A percentile compares a stretch with the other conserved stretches of the same genome.
These are phyloP conservation scores for Termitomyces titanicus DNA, from an alignment of 768 basidiomycete species.

Conservation along the genomic window DNA sequence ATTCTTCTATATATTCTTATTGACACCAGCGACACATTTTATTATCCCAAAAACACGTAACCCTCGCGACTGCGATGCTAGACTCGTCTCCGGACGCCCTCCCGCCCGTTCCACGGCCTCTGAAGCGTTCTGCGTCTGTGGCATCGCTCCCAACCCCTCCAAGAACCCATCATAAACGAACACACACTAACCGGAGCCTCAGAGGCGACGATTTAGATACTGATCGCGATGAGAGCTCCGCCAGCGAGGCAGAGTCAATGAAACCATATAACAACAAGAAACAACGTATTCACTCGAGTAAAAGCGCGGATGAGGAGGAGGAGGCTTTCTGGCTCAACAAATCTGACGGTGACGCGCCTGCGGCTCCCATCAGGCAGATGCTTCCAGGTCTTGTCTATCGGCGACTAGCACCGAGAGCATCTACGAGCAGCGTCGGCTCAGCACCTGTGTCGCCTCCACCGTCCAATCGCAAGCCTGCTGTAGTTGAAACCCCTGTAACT, in stretches of 20 bases:
- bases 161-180: constrained; percentile 49
- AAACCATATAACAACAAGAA: constrained; percentile 31
- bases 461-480: constrained; percentile 43
- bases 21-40: neutral
- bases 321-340: constrained; percentile 50
- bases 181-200: constrained; percentile 28
- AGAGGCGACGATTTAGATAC: constrained; percentile 43
- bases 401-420: constrained; percentile 17
- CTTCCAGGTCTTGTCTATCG: constrained; percentile 33
- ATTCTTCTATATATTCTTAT: neutral
- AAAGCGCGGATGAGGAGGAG: constrained; percentile 38
- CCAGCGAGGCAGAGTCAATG: constrained; percentile 26
- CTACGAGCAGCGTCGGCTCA: constrained; percentile 17
- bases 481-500: constrained; percentile 37
- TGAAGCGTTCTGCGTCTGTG: constrained; percentile 63
- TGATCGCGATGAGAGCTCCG: constrained; percentile 32
- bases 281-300: constrained; percentile 29
- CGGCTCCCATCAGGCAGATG: constrained; percentile 12
- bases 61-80: constrained; percentile 17
- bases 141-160: constrained; percentile 69
- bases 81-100: constrained; percentile 31
- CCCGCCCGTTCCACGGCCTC: constrained; percentile 31
- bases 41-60: constrained; percentile 9
- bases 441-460: constrained; percentile 66
- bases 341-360: constrained; percentile 10